These are phyloP conservation scores for Ottelia alismoides DNA, from an alignment of 106 monocot species.

Conservation along the genomic window DNA sequence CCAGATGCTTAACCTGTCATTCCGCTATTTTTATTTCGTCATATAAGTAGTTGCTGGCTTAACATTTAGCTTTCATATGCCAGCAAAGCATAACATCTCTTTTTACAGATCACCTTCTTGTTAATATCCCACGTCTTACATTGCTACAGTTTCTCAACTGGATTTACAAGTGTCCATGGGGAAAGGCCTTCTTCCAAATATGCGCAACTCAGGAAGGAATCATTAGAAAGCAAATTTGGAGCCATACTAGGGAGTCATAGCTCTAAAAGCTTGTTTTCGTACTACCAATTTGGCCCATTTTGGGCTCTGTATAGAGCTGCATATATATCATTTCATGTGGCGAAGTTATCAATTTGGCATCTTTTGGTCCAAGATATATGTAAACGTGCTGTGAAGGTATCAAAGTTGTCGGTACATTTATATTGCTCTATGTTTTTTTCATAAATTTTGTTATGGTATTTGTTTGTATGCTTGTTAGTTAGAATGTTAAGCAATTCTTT, in stretches of 20 bases:
- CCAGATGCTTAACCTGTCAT: too few species aligned
- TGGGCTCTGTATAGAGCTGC: conserved; percentile 84
- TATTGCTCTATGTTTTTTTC: too few species aligned
- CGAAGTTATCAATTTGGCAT: conserved; percentile 72
- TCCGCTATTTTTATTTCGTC: too few species aligned
- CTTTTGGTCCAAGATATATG: conserved; percentile 51
- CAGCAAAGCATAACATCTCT: too few species aligned
- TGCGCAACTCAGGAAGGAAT: conserved; percentile 75
- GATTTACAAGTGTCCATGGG: conserved; percentile 77
- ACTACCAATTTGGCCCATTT: conserved; percentile 65
- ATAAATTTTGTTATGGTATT: too few species aligned
- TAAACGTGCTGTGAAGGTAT: conserved; percentile 65
- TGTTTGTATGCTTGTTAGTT: too few species aligned
- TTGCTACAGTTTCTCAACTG: conserved; percentile 59
- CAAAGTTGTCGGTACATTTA: too few species aligned
- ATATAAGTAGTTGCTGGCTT: too few species aligned
- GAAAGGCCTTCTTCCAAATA: conserved; percentile 75
- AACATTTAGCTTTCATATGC: too few species aligned
- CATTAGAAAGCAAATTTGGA: conserved; percentile 73
- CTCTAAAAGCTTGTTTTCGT: conserved; percentile 43
- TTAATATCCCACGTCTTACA: too few species aligned
- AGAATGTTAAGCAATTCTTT: too few species aligned
- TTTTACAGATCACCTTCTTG: too few species aligned
- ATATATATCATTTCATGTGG: conserved; percentile 61
- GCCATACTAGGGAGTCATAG: conserved; percentile 53